phyloP scores from a whole-genome alignment of 306 rosid genomes.

The Begonia masoniana region DNA sequence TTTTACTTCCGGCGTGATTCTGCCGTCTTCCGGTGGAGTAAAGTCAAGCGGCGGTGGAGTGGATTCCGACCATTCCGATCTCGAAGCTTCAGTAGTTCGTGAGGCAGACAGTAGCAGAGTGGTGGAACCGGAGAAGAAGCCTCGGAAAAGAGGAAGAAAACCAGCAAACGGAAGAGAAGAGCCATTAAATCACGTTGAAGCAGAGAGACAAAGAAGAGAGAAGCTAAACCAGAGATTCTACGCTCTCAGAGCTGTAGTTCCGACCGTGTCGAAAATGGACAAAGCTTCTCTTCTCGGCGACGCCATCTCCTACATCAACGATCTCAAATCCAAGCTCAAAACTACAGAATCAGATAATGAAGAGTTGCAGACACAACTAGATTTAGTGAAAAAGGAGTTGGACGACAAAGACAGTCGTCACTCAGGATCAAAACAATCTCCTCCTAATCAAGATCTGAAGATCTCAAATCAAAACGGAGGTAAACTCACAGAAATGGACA shows the following conservation, averaged over 20 bases:
- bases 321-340: conserved; percentile 64
- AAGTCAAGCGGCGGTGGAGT: conserved; percentile 33
- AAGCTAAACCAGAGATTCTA: conserved; percentile 89
- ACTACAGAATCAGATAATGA: conserved; percentile 42
- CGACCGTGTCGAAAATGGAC: conserved; percentile 94
- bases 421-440: conserved; percentile 13
- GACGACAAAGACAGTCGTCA: conserved; percentile 15
- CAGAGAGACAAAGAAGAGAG: conserved; percentile 87
- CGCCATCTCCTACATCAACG: conserved; percentile 74
- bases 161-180: conserved; percentile 96
- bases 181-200: conserved; percentile 89
- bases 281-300: conserved; percentile 89
- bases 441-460: conserved; percentile 21
- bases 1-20: conserved; percentile 67
- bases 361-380: conserved; percentile 51
- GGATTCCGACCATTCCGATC: conserved; percentile 82
- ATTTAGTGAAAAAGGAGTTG: conserved; percentile 39
- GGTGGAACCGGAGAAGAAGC: conserved; percentile 79
- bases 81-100: conserved; percentile 77
- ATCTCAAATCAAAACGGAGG: conserved; percentile 9
- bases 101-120: conserved; percentile 56
- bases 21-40: conserved; percentile 30
- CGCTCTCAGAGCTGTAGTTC: conserved; percentile 89
- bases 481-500: conserved; percentile 41
- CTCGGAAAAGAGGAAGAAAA: conserved; percentile 80